Evolutionary conservation across 2,329 filamentous ascomycete genomes (phyloP).

Genomic region (Chaetomium sp.): DNA sequence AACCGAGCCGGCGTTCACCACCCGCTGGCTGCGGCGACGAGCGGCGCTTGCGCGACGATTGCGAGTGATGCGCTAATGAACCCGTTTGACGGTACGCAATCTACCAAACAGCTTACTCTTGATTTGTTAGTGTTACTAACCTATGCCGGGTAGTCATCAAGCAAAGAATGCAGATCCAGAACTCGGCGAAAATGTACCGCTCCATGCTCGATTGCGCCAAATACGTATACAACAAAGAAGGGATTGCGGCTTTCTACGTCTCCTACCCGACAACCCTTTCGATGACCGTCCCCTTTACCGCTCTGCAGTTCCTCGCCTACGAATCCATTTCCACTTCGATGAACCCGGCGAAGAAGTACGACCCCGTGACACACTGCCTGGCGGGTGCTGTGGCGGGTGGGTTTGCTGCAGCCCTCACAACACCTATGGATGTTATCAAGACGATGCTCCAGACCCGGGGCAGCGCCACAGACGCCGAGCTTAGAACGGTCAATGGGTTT

Average conservation of each 20-base stretch:
- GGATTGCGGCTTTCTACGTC: slow-evolving; percentile 88
- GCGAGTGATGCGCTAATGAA: slow-evolving; percentile 99
- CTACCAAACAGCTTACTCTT: neutral
- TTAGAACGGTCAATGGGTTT: slow-evolving; percentile 79
- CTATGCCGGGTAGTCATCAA: slow-evolving; percentile 69
- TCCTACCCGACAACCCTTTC: slow-evolving; percentile 96
- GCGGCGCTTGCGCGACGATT: slow-evolving; percentile 91
- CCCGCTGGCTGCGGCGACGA: slow-evolving; percentile 84
- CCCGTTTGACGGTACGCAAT: slow-evolving; percentile 77
- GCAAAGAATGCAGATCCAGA: slow-evolving; percentile 97
- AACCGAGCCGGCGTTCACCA: slow-evolving; percentile 85
- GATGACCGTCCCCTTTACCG: slow-evolving; percentile 98
- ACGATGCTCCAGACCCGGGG: slow-evolving; percentile 93
- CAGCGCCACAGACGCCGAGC: slow-evolving; percentile 67
- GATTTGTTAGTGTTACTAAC: neutral
- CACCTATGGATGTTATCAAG: slow-evolving; percentile 96
- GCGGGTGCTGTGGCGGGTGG: slow-evolving; percentile 90
- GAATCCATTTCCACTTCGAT: slow-evolving; percentile 91
- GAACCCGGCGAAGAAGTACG: slow-evolving; percentile 81
- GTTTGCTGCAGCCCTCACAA: slow-evolving; percentile 87
- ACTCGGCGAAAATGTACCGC: slow-evolving; percentile 80
- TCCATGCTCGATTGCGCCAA: slow-evolving; percentile 81
- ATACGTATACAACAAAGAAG: slow-evolving; percentile 82
- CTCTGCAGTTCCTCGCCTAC: slow-evolving; percentile 94
- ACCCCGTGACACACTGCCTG: slow-evolving; percentile 87